Conservation (phyloP, 164 flowering plant genomes). For the Macadamia tetraphylla region DNA sequence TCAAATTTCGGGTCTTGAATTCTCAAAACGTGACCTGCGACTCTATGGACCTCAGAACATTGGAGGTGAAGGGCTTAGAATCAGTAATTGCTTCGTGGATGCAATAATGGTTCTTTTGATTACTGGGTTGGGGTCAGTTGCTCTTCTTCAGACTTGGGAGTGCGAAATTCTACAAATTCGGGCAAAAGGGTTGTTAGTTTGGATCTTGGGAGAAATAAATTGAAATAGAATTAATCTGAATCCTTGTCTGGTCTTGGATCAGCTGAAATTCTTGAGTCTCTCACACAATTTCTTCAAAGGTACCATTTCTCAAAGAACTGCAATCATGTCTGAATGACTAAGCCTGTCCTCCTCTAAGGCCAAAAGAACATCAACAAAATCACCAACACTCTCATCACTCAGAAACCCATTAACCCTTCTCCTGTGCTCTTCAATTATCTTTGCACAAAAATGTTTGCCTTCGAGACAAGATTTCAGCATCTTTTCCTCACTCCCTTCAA, state of each 20-base stretch:
- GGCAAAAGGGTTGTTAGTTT: conserved; percentile 12
- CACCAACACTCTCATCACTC: conserved; percentile 7
- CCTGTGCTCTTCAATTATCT: conserved; percentile 35
- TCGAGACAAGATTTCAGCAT: conserved; percentile 18
- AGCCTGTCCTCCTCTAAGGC: conserved; percentile 43
- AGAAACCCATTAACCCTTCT: conserved; percentile 1
- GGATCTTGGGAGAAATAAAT: conserved; percentile 15
- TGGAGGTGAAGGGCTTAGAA: conserved; percentile 26
- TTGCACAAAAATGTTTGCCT: conserved; percentile 32
- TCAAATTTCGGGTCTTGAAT: conserved; percentile 18
- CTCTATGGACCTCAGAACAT: conserved; percentile 29
- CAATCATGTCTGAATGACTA: conserved; percentile 71
- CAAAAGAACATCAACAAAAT: conserved; percentile 30
- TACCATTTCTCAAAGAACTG: conserved; percentile 64
- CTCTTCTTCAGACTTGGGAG: conserved; percentile 1
- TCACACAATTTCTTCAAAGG: conserved; percentile 21
- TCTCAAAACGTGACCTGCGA: conserved; percentile 17
- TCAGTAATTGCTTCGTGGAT: conserved; percentile 28
- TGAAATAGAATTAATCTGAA: conserved; percentile 16
- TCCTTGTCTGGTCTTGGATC: conserved; percentile 21
- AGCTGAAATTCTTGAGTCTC: conserved; percentile 21
- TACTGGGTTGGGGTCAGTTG: conserved; percentile 26
- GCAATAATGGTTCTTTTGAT: conserved; percentile 19
- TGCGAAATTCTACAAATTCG: too few species aligned
- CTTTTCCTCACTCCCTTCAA: conserved; percentile 33